Evolutionary conservation across 2,329 filamentous ascomycete genomes (phyloP).

Genomic region (Zymoseptoria passerinii): DNA sequence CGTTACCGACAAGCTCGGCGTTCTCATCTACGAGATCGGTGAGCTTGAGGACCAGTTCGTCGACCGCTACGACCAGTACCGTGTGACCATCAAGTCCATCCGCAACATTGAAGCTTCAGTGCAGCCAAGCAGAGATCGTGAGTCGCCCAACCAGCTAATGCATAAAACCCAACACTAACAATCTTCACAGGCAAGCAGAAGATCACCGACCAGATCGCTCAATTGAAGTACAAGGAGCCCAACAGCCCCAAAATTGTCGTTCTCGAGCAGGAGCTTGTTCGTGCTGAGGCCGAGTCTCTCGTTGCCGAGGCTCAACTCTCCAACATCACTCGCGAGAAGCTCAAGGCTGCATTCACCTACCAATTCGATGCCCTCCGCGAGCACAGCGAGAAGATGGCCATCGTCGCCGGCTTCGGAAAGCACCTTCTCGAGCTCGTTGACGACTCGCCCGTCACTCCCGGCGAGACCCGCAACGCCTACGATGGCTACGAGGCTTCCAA

Average conservation of each 20-base stretch:
- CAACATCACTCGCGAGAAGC: slow-evolving; percentile 98
- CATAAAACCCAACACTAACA: neutral
- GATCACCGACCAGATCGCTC: slow-evolving; percentile 96
- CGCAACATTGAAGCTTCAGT: slow-evolving; percentile 98
- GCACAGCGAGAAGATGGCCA: slow-evolving; percentile 96
- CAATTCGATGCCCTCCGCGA: slow-evolving; percentile 96
- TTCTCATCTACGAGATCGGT: slow-evolving; percentile 95
- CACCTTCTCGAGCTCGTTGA: slow-evolving; percentile 95
- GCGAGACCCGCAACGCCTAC: slow-evolving; percentile 90
- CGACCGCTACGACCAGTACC: slow-evolving; percentile 98
- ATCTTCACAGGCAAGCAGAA: slow-evolving; percentile 79
- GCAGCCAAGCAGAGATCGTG: slow-evolving; percentile 93
- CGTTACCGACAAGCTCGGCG: slow-evolving; percentile 95
- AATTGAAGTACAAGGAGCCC: slow-evolving; percentile 99
- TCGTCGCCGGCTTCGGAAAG: slow-evolving; percentile 96
- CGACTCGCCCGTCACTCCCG: slow-evolving; percentile 92
- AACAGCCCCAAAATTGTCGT: slow-evolving; percentile 97
- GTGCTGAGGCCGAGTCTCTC: slow-evolving; percentile 96
- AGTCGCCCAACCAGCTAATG: slow-evolving; percentile 31
- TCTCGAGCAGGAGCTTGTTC: slow-evolving; percentile 95
- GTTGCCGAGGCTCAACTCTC: slow-evolving; percentile 96
- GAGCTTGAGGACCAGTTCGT: slow-evolving; percentile 98
- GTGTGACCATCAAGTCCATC: slow-evolving; percentile 98
- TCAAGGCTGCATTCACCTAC: slow-evolving; percentile 96
- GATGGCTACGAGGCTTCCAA: slow-evolving; percentile 98